These are phyloP conservation scores for Musa balbisiana DNA, from an alignment of 202 grass and related monocot species.

Conservation along the genomic window DNA sequence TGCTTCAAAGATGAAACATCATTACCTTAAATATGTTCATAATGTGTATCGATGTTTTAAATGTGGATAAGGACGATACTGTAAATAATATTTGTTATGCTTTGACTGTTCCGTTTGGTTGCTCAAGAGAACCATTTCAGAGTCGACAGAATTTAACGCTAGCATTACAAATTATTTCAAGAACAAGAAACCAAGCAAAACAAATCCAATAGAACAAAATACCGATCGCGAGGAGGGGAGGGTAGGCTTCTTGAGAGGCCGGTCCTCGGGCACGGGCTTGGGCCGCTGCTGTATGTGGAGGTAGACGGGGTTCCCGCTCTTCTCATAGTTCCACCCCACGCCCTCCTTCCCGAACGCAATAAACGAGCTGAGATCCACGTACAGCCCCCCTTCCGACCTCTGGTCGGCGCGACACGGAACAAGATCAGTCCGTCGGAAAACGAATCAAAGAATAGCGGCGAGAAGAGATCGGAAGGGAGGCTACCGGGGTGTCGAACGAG, in stretches of 20 bases:
- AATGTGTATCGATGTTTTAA: no score
- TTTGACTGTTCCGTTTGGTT: no score
- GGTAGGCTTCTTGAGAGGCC: constrained; percentile 82
- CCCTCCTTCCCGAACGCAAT: constrained; percentile 77
- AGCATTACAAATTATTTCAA: not conserved
- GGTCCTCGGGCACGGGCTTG: constrained; percentile 64
- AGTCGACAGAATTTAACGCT: not conserved
- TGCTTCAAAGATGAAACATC: no score
- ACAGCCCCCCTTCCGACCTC: constrained; percentile 80
- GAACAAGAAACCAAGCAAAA: not conserved
- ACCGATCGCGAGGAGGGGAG: constrained; percentile 89
- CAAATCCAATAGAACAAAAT: not conserved
- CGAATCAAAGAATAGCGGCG: not conserved
- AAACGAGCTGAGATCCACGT: constrained; percentile 84
- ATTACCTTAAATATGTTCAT: no score
- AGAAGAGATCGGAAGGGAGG: not conserved
- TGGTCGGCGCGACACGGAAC: constrained; percentile 4
- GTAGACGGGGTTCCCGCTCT: constrained; percentile 73
- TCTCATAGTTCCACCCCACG: constrained; percentile 80
- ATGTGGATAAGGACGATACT: no score
- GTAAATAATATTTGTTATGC: no score
- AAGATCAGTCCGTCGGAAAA: not conserved
- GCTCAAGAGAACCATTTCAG: no score
- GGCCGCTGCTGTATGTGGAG: constrained; percentile 72
- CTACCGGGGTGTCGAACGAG: constrained; percentile 86